Base-by-base conservation (phyloP, 257 asterid genomes). In the Hygrophila difformis region DNA sequence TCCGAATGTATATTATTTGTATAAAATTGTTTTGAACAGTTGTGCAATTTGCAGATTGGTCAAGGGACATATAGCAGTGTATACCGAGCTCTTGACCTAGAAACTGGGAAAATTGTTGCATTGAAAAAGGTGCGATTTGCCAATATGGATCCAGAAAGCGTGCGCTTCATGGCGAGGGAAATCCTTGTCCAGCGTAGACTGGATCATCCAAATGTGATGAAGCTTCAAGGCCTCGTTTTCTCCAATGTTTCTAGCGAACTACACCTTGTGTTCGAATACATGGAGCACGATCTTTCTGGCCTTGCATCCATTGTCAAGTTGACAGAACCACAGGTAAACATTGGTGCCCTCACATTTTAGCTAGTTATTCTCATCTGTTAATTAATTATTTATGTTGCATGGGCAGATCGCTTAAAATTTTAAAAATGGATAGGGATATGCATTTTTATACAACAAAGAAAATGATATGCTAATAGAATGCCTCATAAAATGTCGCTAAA, bases 51-150 rank as follows among this genome's bases (percentile, higher is more conserved):
- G 50, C 84, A 87, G 96, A 87, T 87, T 45, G 96, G 96, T 61
- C 91, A 87, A 75, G 96, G 96, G 53, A 87, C 96, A 53, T 87
- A 87, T 60, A 87, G 96, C 72, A 82, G 93, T 49, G 96, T 87
- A 23, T 87, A 82, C 68, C 69, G 93, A 72, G 94, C 96, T 21
- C 82, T 79, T 58, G 96, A 87, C 63, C 82, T 87, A 55, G 96
- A 87, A 66, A 75, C 84, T 13, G 82, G 79, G 48, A 79, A 78
- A 63, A 51, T 73, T 33, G 96, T 87, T 53, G 96, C 96, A 12
- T 43, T 87, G 55, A 87, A 87, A 69, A 83, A 87, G 69, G 93
- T 87, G 62, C 79, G 94, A 22, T 87, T 87, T 59, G 69, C 67
- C 36, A 87, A 79, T 73, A 75, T 83, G 96, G 96, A 87, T 65